phyloP scores from a whole-genome alignment of 2,329 filamentous ascomycete genomes.

The Cordyceps farinosa region DNA sequence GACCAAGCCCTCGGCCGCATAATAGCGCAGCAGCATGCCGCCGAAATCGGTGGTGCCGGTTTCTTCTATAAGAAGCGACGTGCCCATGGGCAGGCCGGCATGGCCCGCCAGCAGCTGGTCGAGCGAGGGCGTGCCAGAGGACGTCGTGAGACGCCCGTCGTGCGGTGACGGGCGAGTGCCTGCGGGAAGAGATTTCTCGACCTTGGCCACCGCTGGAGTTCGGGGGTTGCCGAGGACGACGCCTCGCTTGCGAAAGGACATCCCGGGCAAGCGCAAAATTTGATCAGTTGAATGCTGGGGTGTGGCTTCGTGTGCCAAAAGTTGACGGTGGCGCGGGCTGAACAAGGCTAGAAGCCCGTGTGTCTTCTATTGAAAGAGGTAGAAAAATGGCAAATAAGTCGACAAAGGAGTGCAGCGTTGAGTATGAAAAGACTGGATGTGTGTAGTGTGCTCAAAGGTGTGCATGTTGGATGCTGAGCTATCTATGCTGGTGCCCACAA shows the following conservation, averaged over 20 bases:
- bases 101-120: constrained; percentile 85
- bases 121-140: constrained; percentile 82
- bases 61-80: constrained; percentile 77
- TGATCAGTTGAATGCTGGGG: background rate
- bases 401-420: background rate
- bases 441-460: background rate
- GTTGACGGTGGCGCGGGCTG: background rate
- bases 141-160: constrained; percentile 83
- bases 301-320: background rate
- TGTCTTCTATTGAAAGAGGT: background rate
- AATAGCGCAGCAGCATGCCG: constrained; percentile 79
- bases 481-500: background rate
- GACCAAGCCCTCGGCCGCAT: constrained; percentile 86
- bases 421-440: background rate
- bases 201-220: constrained; percentile 23
- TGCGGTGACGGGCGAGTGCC: constrained; percentile 79
- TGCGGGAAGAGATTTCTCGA: constrained; percentile 37
- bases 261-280: constrained; percentile 26
- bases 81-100: constrained; percentile 77
- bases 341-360: background rate
- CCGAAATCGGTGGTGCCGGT: constrained; percentile 92
- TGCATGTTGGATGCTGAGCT: background rate
- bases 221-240: constrained; percentile 43
- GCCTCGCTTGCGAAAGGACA: constrained; percentile 59
- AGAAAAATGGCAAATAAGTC: background rate